Base-by-base conservation (phyloP, 176 grass and related monocot genomes). In the Eleusine coracana region DNA sequence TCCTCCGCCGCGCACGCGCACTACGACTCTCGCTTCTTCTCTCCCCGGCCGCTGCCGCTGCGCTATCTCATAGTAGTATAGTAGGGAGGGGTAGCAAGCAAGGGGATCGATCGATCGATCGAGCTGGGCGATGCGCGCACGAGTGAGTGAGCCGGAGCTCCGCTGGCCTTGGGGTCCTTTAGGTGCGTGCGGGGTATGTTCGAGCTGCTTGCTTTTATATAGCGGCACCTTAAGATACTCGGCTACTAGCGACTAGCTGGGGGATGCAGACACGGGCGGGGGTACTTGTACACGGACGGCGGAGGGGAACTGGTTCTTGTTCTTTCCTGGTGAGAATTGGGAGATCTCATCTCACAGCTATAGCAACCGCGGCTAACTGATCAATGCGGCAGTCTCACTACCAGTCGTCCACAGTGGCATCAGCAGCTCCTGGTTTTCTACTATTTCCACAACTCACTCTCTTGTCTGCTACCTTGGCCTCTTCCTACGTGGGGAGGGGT, bases 201-300 rank as follows among this genome's bases (percentile, higher is more conserved):
- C 68, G 48, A 49, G 79, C 79, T 10, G 65, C 48, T 70, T 21
- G 34, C n/a, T 67, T 86, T 90, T 89, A 89, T 85, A 89, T 82
- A 77, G 83, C 1, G 83, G 67, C 42, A 67, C 46, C 44, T 75
- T 40, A 66, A 36, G 21, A 16, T 21, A 3, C 0, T 40, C 31
- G 61, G 76, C 63, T 85, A 27, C 70, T 44, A 6, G 37, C 71
- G 42, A 38, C 60, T 74, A 20, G 77, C 76, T 84, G 61, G 14
- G 67, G 49, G 83, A 59, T 72, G 67, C n/a, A 58, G 77, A 45
- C 86, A 68, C 56, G 21, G 21, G 4, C 48, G 63, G 45, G n/a
- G 25, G 73, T 71, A 73, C 73, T 79, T 63, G 68, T 79, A 71
- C 73, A 41, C 62, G 55, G 73, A 9, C 17, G 29, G 5, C 51